These are phyloP conservation scores for Fusarium musae DNA, from an alignment of 2,329 filamentous ascomycete species.

Conservation along the genomic window DNA sequence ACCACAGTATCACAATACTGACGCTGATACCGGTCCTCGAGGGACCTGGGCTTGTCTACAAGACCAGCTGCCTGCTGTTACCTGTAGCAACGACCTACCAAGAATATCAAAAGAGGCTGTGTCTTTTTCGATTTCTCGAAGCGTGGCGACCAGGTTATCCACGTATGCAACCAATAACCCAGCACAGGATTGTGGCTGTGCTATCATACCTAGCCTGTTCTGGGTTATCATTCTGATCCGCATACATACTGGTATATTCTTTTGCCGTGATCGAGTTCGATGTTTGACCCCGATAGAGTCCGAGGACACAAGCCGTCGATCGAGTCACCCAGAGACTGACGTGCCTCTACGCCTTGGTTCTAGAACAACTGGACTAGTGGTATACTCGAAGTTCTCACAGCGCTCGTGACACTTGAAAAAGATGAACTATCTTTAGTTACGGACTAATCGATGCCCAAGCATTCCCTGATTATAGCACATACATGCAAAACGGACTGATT, in stretches of 20 bases:
- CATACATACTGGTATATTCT: neutral
- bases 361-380: neutral
- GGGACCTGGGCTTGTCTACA: neutral
- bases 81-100: neutral
- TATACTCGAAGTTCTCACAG: neutral
- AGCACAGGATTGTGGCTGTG: conserved; percentile 26
- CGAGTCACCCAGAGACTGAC: neutral
- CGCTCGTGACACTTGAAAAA: neutral
- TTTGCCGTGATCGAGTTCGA: neutral
- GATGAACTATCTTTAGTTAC: neutral
- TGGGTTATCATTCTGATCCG: neutral
- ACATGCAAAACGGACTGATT: neutral
- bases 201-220: neutral
- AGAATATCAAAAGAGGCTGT: conserved; percentile 12
- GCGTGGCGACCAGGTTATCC: conserved; percentile 13
- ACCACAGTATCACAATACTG: neutral
- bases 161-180: neutral
- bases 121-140: conserved; percentile 25
- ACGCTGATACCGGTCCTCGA: neutral
- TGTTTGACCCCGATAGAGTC: neutral
- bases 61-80: conserved; percentile 22
- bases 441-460: neutral
- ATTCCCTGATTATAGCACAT: neutral
- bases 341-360: neutral
- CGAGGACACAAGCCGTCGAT: neutral